Evolutionary conservation across 805 yeast species (phyloP).

Genomic region (Wickerhamiella vanderwaltii): DNA sequence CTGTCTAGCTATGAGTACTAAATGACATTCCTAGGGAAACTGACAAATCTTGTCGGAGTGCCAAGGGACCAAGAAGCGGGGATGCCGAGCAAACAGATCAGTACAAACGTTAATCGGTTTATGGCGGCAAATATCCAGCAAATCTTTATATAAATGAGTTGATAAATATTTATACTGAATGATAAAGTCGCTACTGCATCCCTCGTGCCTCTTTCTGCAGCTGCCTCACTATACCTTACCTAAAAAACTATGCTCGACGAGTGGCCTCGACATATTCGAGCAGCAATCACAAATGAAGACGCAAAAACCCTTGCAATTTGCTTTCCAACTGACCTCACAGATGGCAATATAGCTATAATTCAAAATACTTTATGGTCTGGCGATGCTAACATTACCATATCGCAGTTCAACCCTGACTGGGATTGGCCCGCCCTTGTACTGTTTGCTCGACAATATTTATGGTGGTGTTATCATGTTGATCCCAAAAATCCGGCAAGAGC

Average conservation of each 20-base stretch:
- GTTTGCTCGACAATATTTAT: constrained; percentile 37
- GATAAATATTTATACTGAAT: no score
- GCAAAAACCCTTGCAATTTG: constrained; percentile 7
- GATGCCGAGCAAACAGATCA: no score
- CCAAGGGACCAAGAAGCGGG: no score
- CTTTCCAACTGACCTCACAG: constrained; percentile 25
- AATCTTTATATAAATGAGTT: no score
- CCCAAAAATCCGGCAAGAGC: constrained; percentile 40
- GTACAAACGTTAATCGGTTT: no score
- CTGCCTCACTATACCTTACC: no score
- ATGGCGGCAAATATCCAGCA: no score
- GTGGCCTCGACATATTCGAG: not conserved
- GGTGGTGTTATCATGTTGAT: constrained; percentile 38
- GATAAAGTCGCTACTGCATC: no score
- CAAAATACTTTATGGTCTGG: constrained; percentile 26
- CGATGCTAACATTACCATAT: constrained; percentile 17
- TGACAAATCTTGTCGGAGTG: no score
- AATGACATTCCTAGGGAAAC: no score
- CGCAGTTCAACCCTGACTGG: constrained; percentile 26
- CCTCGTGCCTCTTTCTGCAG: no score
- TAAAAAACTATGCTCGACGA: constrained; percentile 7
- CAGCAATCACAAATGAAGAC: not conserved
- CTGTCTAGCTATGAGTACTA: no score
- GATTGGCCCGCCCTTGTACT: constrained; percentile 38
- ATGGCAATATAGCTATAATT: constrained; percentile 29